Evolutionary conservation across 2,329 filamentous ascomycete species (phyloP).

Genomic region (Nemania abortiva): DNA sequence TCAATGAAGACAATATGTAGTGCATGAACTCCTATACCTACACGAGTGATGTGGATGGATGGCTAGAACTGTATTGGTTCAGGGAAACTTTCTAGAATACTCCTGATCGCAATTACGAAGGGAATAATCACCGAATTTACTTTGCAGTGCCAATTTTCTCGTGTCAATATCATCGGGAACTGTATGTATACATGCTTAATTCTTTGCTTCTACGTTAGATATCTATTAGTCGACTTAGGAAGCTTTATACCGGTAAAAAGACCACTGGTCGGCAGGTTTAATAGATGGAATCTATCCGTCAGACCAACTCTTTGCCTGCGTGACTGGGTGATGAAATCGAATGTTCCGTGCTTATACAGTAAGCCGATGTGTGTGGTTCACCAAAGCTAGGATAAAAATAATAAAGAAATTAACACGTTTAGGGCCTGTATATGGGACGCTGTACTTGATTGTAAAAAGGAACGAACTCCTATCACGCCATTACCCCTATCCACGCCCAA

Average conservation of each 20-base stretch:
- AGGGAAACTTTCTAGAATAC: too few relatives aligned
- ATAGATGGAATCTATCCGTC: neutral
- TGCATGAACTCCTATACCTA: neutral
- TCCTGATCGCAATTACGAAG: neutral
- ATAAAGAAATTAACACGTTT: neutral
- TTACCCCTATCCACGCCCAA: constrained; percentile 32
- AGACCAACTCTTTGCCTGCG: neutral
- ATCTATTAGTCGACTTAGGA: too few relatives aligned
- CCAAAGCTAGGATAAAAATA: constrained; percentile 1
- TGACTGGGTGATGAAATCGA: neutral
- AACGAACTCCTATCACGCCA: constrained; percentile 41
- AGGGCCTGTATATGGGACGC: constrained; percentile 1
- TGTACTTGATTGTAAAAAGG: constrained; percentile 32
- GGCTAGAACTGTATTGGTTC: too few relatives aligned
- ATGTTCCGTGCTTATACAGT: neutral
- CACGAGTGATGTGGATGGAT: too few relatives aligned
- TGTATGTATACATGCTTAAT: neutral
- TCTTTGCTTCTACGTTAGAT: too few relatives aligned
- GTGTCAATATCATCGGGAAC: neutral
- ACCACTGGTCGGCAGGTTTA: neutral
- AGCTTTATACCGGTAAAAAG: neutral
- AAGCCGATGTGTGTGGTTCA: neutral
- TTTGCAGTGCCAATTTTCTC: neutral
- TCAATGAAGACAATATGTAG: neutral
- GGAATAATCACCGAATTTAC: neutral